Conservation (phyloP, 2,329 filamentous ascomycete genomes). For the Sporothrix brasiliensis region DNA sequence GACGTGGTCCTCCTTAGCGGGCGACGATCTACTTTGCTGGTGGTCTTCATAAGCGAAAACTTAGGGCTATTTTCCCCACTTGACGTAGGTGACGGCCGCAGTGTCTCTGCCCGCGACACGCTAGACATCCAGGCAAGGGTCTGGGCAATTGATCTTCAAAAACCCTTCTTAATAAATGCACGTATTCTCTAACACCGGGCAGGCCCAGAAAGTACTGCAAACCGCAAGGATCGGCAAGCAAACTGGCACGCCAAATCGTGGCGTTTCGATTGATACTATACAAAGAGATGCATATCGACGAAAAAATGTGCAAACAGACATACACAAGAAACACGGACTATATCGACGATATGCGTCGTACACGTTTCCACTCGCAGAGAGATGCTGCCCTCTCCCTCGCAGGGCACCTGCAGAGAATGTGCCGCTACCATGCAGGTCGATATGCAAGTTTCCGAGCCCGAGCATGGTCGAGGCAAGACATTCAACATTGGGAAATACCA, state of each 20-base stretch:
- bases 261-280: not conserved
- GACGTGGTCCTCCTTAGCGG: constrained; percentile 9
- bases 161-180: not conserved
- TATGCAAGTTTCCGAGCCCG: constrained; percentile 22
- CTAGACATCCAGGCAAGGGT: not conserved
- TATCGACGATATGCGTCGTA: too few species aligned
- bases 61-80: not conserved
- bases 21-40: not conserved
- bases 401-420: constrained; percentile 6
- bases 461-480: constrained; percentile 8
- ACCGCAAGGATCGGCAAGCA: not conserved
- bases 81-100: not conserved
- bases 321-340: too few species aligned
- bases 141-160: not conserved
- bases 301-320: too few species aligned
- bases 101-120: constrained; percentile 14
- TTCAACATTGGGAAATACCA: not conserved
- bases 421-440: not conserved
- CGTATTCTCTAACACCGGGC: constrained; percentile 11
- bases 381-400: not conserved
- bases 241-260: not conserved
- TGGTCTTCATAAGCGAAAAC: too few species aligned
- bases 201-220: constrained; percentile 6
- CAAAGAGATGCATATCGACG: not conserved
- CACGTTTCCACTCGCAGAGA: too few species aligned